phyloP scores from a whole-genome alignment of 2,329 filamentous ascomycete species.

The Diaporthe sp. region DNA sequence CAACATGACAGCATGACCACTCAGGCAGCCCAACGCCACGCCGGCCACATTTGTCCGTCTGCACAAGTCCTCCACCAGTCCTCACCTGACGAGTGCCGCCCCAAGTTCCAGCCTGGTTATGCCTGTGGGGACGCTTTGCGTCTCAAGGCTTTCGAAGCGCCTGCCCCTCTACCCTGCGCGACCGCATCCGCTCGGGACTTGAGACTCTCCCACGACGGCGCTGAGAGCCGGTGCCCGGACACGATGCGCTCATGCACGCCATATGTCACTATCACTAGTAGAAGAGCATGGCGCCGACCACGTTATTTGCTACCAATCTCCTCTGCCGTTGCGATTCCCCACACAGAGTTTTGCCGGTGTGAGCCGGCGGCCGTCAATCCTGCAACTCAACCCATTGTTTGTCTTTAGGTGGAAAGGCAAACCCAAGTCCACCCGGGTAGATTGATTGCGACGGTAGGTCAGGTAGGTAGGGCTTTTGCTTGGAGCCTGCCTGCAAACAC shows the following conservation, averaged over 20 bases:
- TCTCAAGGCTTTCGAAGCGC: background rate
- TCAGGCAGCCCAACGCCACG: conserved; percentile 19
- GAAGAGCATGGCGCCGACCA: background rate
- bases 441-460: background rate
- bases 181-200: background rate
- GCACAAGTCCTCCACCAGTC: background rate
- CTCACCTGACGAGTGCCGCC: conserved; percentile 5
- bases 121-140: background rate
- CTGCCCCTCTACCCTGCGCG: background rate
- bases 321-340: background rate
- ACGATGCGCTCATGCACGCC: conserved; percentile 8
- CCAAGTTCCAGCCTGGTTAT: background rate
- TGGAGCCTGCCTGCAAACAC: background rate
- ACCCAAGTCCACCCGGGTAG: background rate
- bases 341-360: conserved; percentile 15
- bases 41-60: conserved; percentile 4
- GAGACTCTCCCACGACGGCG: background rate
- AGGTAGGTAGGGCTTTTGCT: background rate
- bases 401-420: background rate
- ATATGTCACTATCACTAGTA: background rate
- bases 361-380: conserved; percentile 5
- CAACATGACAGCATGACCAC: background rate
- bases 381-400: background rate
- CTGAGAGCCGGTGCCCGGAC: conserved; percentile 3
- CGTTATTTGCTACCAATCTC: background rate